Evolutionary conservation across 2,329 filamentous ascomycete genomes (phyloP), one percentile per base, ranked within the genome.

Genomic region (Trichophyton benhamiae): DNA sequence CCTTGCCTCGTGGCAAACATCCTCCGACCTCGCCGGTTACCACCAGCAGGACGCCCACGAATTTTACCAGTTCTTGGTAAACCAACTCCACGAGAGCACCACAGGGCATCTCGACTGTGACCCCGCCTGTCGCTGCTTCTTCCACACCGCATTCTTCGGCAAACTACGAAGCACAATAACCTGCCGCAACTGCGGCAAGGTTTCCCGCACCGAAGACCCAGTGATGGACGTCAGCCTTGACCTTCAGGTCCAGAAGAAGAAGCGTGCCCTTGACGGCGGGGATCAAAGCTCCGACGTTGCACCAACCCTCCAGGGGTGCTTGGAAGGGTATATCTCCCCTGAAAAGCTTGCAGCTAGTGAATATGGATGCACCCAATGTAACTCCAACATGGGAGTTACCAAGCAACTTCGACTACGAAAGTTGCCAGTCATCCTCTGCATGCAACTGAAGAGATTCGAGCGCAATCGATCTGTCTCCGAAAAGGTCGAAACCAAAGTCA

Each of bases 1-100:
- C 52, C 86, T 91, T 62, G 89, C 88, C 9, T 91, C 91, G 70
- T 96, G 91, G 91, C 89, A 91, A 67, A 53, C 58, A 30, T 61
- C 60, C 13, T 42, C 63, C 74, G 85, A 87, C 63, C 80, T 91
- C 22, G 89, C 92, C 1, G 94, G 91, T 9, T 95, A 95, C 68
- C 89, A 91, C 69, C 92, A 97, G 74, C 92, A 97, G 76, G 92
- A 97, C 71, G 92, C 92, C 0, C 92, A 97, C 71, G 92, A 97
- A 72, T 97, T 95, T 75, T 95, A 96, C 73, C 91, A 96, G 71
- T 96, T 95, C 70, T 82, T 97, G 38, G 87, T 95, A 41, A 92
- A 96, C 76, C 89, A 94, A 68, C 80, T 99, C 15, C 92, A 96
- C 71, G 84, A 88, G 70, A 83, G 77, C 8, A 79, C 90, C 46